Evolutionary conservation across 2,329 filamentous ascomycete genomes (phyloP).

Genomic region (Stemphylium beticola): DNA sequence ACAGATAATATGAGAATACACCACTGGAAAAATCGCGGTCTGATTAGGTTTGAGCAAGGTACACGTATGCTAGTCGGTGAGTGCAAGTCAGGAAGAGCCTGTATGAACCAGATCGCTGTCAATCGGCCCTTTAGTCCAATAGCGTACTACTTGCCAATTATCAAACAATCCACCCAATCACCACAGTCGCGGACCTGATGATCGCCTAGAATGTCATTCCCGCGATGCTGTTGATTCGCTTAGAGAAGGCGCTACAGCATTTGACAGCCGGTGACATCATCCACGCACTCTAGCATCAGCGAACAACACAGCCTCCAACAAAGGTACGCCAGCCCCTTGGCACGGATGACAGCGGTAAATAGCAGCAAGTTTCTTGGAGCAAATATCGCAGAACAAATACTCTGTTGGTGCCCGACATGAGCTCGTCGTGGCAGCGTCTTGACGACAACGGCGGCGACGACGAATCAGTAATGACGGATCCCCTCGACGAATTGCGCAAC

Average conservation of each 20-base stretch:
- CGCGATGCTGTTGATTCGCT: constrained; percentile 1
- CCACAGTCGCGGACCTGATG: background rate
- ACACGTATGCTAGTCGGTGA: too few relatives aligned
- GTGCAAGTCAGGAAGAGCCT: too few relatives aligned
- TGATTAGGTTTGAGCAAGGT: too few relatives aligned
- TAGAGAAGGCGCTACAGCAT: background rate
- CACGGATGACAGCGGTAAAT: background rate
- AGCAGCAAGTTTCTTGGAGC: background rate
- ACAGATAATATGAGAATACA: too few relatives aligned
- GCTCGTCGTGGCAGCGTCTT: constrained; percentile 11
- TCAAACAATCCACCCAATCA: background rate
- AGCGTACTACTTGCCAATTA: background rate
- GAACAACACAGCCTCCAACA: constrained; percentile 1
- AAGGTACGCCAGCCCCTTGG: background rate
- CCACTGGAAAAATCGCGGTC: too few relatives aligned
- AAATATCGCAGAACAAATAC: constrained; percentile 1
- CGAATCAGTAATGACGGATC: constrained; percentile 19
- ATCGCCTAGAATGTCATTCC: background rate
- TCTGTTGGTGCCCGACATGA: constrained; percentile 1
- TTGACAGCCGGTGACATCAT: constrained; percentile 13
- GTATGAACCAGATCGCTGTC: too few relatives aligned
- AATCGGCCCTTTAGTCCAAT: too few relatives aligned
- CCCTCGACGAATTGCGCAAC: constrained; percentile 23
- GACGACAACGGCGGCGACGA: constrained; percentile 5
- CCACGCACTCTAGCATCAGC: background rate